These are phyloP conservation scores for Cardamine chenopodiifolia DNA, from an alignment of 345 rosid species.

Conservation along the genomic window DNA sequence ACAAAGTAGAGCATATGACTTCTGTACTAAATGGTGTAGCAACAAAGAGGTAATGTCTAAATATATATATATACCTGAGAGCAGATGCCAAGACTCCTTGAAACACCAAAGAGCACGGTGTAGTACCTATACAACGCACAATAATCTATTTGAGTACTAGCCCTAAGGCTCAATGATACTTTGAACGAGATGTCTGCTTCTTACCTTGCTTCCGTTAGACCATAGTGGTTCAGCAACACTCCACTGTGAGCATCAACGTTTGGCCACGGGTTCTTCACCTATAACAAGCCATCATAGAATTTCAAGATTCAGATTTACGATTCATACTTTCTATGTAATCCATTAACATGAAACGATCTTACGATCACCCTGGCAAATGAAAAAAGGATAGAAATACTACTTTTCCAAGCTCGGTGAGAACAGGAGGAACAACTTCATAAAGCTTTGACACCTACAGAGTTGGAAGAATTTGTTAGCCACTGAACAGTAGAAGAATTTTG, in stretches of 20 bases:
- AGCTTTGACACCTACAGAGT: constrained; percentile 86
- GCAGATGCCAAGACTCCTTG: constrained; percentile 97
- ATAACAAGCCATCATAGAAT: constrained; percentile 35
- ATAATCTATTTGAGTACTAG: not conserved
- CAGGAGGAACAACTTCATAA: constrained; percentile 94
- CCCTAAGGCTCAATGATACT: not conserved
- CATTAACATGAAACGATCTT: no score
- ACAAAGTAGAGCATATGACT: not conserved
- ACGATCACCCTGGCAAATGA: no score
- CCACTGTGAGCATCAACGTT: constrained; percentile 99
- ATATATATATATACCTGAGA: constrained; percentile 66
- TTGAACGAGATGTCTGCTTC: not conserved
- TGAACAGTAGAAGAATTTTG: not conserved
- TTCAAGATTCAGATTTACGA: not conserved
- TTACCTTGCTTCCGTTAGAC: constrained; percentile 96
- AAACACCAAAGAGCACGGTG: constrained; percentile 97
- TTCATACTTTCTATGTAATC: no score
- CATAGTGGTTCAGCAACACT: constrained; percentile 86
- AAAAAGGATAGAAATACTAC: constrained; percentile 40
- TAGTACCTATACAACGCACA: constrained; percentile 57
- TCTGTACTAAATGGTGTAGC: not conserved
- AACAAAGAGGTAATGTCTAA: not conserved
- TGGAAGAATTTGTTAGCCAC: constrained; percentile 33
- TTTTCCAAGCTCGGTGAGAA: constrained; percentile 89
- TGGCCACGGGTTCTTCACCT: constrained; percentile 99